Conservation (phyloP, 2,329 filamentous ascomycete genomes). For the Dothistroma septosporum region DNA sequence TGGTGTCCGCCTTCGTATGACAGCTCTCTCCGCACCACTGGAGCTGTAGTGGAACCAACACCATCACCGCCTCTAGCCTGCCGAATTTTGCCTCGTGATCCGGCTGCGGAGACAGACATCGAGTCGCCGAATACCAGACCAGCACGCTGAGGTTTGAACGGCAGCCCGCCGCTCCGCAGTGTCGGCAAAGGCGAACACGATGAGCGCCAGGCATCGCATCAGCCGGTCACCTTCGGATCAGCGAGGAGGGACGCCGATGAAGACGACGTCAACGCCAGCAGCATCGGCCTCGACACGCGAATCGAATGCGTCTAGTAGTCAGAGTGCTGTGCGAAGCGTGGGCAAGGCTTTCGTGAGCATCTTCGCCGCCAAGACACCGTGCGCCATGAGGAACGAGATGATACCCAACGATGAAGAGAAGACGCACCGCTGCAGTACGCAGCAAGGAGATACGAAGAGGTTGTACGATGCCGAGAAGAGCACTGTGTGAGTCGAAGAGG, state of each 20-base stretch:
- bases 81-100: background rate
- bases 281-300: background rate
- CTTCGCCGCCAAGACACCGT: constrained; percentile 10
- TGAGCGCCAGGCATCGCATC: constrained; percentile 3
- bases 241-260: background rate
- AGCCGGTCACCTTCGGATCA: constrained; percentile 1
- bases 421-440: background rate
- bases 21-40: constrained; percentile 1
- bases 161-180: background rate
- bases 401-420: constrained; percentile 5
- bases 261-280: background rate
- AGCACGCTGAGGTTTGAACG: background rate
- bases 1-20: too few species aligned
- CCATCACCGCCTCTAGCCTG: background rate
- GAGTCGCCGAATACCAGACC: background rate
- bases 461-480: background rate
- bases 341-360: constrained; percentile 6
- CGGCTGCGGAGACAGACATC: background rate
- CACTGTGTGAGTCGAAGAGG: background rate
- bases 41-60: constrained; percentile 1
- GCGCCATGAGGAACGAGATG: constrained; percentile 12
- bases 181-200: background rate
- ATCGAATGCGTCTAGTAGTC: background rate
- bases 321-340: constrained; percentile 2
- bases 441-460: background rate